Percentiles rank a stretch among this genome's conserved stretches.
Evolutionary conservation across 768 basidiomycete species (phyloP).

Genomic region (Auricularia sp.): DNA sequence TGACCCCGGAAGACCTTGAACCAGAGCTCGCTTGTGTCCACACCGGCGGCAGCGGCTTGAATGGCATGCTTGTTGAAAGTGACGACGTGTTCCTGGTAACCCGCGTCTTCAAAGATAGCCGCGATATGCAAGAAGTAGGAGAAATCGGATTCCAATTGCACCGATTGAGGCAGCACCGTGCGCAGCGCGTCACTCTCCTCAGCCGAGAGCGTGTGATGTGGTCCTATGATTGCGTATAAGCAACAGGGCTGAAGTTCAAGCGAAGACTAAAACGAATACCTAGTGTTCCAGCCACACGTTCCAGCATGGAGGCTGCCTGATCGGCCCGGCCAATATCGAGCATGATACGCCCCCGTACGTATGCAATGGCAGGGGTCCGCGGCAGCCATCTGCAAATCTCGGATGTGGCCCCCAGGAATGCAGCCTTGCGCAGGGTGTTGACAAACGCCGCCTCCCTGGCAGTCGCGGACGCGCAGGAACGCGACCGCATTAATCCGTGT

Average conservation of each 20-base stretch:
- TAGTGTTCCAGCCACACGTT: constrained; percentile 65
- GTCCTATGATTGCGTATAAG: constrained; percentile 6
- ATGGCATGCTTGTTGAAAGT: constrained; percentile 72
- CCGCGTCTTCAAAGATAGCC: constrained; percentile 56
- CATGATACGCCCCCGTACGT: constrained; percentile 60
- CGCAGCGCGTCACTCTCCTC: constrained; percentile 59
- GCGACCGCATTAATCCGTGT: constrained; percentile 55
- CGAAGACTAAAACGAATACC: constrained; percentile 35
- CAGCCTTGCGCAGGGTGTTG: constrained; percentile 53
- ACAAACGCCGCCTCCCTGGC: constrained; percentile 63
- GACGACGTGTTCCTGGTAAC: constrained; percentile 50
- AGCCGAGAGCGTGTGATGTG: constrained; percentile 1
- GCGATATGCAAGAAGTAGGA: constrained; percentile 71
- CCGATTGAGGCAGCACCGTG: constrained; percentile 44
- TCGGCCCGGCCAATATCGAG: constrained; percentile 56
- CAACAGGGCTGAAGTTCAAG: background rate
- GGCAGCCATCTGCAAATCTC: constrained; percentile 73
- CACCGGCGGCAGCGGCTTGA: constrained; percentile 45
- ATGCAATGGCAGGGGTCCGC: constrained; percentile 61
- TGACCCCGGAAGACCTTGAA: constrained; percentile 64
- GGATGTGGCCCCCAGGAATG: constrained; percentile 48
- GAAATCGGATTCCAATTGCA: constrained; percentile 49
- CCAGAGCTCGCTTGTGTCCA: constrained; percentile 66
- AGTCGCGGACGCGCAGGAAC: constrained; percentile 57
- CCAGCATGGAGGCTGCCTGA: constrained; percentile 62